These are phyloP conservation scores for Erysimum cheiranthoides DNA, from an alignment of 345 rosid genomes.

Conservation along the genomic window DNA sequence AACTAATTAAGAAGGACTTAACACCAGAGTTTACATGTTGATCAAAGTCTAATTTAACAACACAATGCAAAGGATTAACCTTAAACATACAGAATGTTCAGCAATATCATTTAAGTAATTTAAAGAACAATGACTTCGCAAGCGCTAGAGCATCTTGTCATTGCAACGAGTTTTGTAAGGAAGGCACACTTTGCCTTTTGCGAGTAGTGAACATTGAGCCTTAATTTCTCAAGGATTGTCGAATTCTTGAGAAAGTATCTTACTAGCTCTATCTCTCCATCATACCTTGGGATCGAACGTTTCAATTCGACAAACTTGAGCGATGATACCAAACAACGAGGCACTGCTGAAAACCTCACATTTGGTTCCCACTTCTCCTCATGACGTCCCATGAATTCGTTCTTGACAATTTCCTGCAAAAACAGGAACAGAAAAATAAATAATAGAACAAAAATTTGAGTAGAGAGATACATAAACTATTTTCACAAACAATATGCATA, in stretches of 20 bases:
- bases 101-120: background rate
- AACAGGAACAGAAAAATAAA: background rate
- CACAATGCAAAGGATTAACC: too few species aligned
- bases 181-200: conserved; percentile 70
- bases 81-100: too few species aligned
- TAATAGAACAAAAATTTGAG: background rate
- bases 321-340: background rate
- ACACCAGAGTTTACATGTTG: too few species aligned
- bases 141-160: conserved; percentile 27
- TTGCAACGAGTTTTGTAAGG: conserved; percentile 52
- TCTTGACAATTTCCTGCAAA: background rate
- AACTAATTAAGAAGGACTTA: too few species aligned
- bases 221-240: background rate
- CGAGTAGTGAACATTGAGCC: background rate
- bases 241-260: background rate
- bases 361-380: background rate
- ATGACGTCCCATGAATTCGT: background rate
- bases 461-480: background rate
- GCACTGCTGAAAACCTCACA: background rate
- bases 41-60: too few species aligned
- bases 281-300: background rate
- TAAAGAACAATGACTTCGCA: conserved; percentile 21
- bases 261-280: background rate
- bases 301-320: background rate
- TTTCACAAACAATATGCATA: too few species aligned